Evolutionary conservation across 2,329 filamentous ascomycete species (phyloP), one percentile per base, ranked within the genome.

Genomic region (Trichocomaceae sp.): DNA sequence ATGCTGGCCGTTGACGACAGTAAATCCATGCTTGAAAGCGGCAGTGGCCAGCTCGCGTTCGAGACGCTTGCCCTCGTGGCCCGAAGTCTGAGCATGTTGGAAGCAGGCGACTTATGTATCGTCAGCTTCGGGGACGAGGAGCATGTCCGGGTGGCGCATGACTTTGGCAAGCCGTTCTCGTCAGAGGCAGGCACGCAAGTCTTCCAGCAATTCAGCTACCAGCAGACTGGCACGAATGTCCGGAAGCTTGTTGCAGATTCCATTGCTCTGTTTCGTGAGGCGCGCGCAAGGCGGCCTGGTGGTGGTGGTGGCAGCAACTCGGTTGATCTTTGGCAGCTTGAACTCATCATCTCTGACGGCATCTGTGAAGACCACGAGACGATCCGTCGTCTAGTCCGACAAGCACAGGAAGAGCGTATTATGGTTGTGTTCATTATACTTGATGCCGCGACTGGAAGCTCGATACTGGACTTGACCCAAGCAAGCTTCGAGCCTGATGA

Each of bases 351-450:
- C 52, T 95, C 89, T 0, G 93, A 99, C 65, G 93, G 95, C 8
- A 83, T 97, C 22, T 96, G 91, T 61, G 90, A 95, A 51, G 86
- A 91, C 47, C 92, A 97, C 69, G 88, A 90, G 17, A 79, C 83
- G 5, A 91, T 99, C 62, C 82, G 88, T 15, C 79, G 89, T 5
- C 79, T 97, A 20, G 83, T 99, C 10, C 81, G 93, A 9, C 86
- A 92, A 71, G 92, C 93, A 1, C 84, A 90, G 65, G 91, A 96
- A 70, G 89, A 96, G 73, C 81, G 90, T 15, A 95, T 99, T 67
- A 96, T 99, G 89, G 85, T 97, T 59, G 92, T 99, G 5, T 99
- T 99, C 70, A 89, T 99, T 63, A 87, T 99, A 64, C 90, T 99
- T 66, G 93, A 99, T 75, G 78, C 83, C 45, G 66, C 77, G 20